Evolutionary conservation across 345 rosid genomes (phyloP).

Genomic region (Psidium friedrichsthalianum): DNA sequence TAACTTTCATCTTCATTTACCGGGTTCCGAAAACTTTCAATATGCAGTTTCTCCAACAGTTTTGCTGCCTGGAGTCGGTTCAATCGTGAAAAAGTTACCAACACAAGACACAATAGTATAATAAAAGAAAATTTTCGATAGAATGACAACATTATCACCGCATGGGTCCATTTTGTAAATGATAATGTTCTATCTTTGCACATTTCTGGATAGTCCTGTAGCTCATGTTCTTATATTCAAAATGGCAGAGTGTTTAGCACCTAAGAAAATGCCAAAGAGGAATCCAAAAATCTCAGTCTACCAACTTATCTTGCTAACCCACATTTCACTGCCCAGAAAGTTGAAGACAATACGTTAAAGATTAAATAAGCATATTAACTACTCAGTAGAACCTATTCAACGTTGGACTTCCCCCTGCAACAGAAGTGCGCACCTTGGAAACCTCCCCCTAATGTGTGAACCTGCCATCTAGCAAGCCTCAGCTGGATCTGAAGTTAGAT

Average conservation of each 20-base stretch:
- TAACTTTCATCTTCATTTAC: slow-evolving; percentile 15
- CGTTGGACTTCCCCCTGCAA: neutral
- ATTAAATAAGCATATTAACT: neutral
- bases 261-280: neutral
- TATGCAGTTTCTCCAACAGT: slow-evolving; percentile 46
- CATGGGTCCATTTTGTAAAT: neutral
- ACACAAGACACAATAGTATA: neutral
- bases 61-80: slow-evolving; percentile 46
- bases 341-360: neutral
- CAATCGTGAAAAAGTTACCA: slow-evolving; percentile 1
- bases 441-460: neutral
- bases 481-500: neutral
- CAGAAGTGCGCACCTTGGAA: neutral
- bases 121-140: neutral
- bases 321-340: neutral
- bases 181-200: neutral
- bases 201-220: neutral
- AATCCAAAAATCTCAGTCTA: neutral
- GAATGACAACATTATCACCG: neutral
- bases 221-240: neutral
- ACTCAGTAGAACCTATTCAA: neutral
- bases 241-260: neutral
- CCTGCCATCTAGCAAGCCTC: neutral
- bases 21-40: slow-evolving; percentile 19
- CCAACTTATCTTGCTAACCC: neutral